Evolutionary conservation across 169 alveolate species (phyloP).

Genomic region (Cyclospora cayetanensis): DNA sequence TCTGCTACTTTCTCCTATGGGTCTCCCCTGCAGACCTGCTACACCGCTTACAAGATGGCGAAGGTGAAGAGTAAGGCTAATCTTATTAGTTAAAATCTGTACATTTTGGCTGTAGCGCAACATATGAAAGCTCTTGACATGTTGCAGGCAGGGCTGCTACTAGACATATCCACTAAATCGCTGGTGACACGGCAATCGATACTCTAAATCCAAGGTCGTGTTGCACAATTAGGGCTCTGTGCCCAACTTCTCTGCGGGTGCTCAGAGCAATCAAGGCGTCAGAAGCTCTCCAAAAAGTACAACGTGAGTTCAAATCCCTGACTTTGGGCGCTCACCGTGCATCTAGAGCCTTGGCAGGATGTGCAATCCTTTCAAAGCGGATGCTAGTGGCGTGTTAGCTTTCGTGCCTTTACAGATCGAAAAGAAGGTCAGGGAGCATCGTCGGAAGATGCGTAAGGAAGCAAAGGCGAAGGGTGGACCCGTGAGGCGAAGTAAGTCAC

Average conservation of each 20-base stretch:
- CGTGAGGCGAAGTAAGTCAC: conserved; percentile 14
- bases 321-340: not conserved
- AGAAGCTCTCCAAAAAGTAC: conserved; percentile 64
- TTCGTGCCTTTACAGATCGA: conserved; percentile 80
- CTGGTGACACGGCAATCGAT: too few species aligned
- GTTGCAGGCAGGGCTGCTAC: too few species aligned
- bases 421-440: conserved; percentile 86
- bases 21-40: not conserved
- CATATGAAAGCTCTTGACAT: too few species aligned
- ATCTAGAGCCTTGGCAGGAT: not conserved
- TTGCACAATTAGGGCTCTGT: not conserved
- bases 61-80: conserved; percentile 40
- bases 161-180: too few species aligned
- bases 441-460: conserved; percentile 85
- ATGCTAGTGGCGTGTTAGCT: not conserved
- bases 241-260: not conserved
- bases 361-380: not conserved
- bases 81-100: too few species aligned
- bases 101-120: too few species aligned
- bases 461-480: conserved; percentile 81
- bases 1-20: not conserved
- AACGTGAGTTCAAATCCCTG: conserved; percentile 25
- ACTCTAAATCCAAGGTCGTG: not conserved
- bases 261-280: conserved; percentile 66
- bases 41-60: not conserved